A percentile compares a stretch with the other conserved stretches of the same genome.
Evolutionary conservation across 495 filamentous ascomycete genomes (phyloP).

Genomic region (Clohesyomyces aquaticus): DNA sequence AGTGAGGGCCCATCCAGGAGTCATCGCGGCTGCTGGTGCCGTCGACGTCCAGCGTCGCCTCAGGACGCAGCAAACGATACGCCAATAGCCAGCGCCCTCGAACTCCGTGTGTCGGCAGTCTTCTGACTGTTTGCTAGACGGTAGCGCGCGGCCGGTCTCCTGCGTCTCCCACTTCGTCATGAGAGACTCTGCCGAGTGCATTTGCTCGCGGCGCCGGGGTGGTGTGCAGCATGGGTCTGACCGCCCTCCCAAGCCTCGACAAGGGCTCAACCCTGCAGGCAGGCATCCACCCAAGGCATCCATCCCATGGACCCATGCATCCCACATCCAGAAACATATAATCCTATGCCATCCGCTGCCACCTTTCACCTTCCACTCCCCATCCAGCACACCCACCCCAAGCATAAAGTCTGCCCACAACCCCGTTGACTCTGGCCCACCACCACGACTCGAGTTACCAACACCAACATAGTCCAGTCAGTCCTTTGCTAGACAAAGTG

Average conservation of each 20-base stretch:
- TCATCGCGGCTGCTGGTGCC: conserved; percentile 28
- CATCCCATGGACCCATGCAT: background rate
- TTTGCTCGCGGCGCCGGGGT: background rate
- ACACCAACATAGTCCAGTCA: conserved; percentile 8
- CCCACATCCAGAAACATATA: conserved; percentile 27
- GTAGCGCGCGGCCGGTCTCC: conserved; percentile 4
- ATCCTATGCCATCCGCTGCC: conserved; percentile 17
- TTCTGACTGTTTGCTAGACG: conserved; percentile 22
- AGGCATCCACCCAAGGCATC: conserved; percentile 19
- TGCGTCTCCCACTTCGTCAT: conserved; percentile 21
- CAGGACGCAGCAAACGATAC: background rate
- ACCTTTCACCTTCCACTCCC: conserved; percentile 16
- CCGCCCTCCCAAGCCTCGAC: conserved; percentile 19
- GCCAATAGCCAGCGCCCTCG: background rate
- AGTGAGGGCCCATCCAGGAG: background rate
- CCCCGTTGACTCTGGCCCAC: conserved; percentile 5
- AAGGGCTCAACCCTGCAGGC: background rate
- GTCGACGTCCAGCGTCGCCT: background rate
- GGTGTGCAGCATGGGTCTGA: conserved; percentile 1
- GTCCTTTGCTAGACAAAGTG: conserved; percentile 22
- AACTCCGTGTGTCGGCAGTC: conserved; percentile 11
- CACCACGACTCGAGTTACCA: conserved; percentile 26
- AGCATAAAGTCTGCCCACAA: conserved; percentile 14
- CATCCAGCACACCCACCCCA: conserved; percentile 1
- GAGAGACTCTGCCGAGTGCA: no score